phyloP scores from a whole-genome alignment of 768 basidiomycete species.

The Suillus subalutaceus region DNA sequence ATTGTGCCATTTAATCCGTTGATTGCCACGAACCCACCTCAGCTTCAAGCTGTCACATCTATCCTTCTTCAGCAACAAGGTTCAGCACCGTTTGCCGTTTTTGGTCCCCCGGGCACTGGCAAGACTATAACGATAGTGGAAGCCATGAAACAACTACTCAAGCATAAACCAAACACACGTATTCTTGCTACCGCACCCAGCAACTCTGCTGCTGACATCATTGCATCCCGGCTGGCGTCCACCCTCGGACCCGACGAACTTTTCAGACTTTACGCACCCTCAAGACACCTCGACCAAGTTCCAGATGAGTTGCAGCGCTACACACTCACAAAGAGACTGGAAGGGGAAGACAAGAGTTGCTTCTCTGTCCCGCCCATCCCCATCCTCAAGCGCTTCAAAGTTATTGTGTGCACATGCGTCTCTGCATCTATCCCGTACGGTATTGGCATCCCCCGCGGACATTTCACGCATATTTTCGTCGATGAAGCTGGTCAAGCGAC shows the following conservation, averaged over 20 bases:
- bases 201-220: slow-evolving; percentile 69
- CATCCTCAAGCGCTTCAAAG: slow-evolving; percentile 44
- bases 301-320: slow-evolving; percentile 42
- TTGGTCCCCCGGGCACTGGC: slow-evolving; percentile 70
- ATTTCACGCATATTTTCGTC: slow-evolving; percentile 69
- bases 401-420: slow-evolving; percentile 67
- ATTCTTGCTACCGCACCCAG: slow-evolving; percentile 70
- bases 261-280: slow-evolving; percentile 57
- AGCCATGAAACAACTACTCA: slow-evolving; percentile 58
- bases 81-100: slow-evolving; percentile 57
- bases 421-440: slow-evolving; percentile 59
- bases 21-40: slow-evolving; percentile 48
- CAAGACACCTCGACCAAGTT: slow-evolving; percentile 41
- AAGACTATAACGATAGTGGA: slow-evolving; percentile 71
- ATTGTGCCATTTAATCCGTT: slow-evolving; percentile 43
- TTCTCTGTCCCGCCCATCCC: slow-evolving; percentile 44
- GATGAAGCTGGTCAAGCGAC: slow-evolving; percentile 77
- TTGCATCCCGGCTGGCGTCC: slow-evolving; percentile 45
- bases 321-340: slow-evolving; percentile 38
- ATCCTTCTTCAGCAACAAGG: slow-evolving; percentile 49
- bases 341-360: not conserved
- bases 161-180: slow-evolving; percentile 39
- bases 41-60: slow-evolving; percentile 50
- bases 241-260: slow-evolving; percentile 39
- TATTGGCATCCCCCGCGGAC: slow-evolving; percentile 59